phyloP scores from a whole-genome alignment of 352 stramenopile species.

The Globisporangium sylvaticum region DNA sequence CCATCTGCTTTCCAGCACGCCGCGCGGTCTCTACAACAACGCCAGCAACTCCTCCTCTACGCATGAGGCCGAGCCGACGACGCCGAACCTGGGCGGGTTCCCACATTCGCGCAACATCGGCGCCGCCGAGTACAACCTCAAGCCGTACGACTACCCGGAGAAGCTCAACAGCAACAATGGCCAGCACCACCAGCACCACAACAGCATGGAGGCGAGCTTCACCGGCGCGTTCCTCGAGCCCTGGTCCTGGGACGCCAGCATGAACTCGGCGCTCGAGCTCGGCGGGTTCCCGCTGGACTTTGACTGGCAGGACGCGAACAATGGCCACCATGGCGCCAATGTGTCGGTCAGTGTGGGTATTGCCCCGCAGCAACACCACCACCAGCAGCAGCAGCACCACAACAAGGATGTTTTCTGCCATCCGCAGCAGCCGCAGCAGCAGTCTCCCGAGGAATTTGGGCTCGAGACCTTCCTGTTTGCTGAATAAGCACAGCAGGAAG shows the following conservation, averaged over 20 bases:
- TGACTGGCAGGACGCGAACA: slow-evolving; percentile 39
- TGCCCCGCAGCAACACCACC: not conserved
- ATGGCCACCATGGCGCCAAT: slow-evolving; percentile 7
- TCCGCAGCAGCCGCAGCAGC: slow-evolving; percentile 28
- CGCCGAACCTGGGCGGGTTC: slow-evolving; percentile 26
- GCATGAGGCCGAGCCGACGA: slow-evolving; percentile 15
- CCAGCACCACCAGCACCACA: slow-evolving; percentile 13
- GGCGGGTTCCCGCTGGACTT: slow-evolving; percentile 42
- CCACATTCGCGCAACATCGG: slow-evolving; percentile 19
- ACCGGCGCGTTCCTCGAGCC: slow-evolving; percentile 55
- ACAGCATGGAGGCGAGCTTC: slow-evolving; percentile 28
- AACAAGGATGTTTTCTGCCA: slow-evolving; percentile 31
- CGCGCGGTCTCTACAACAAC: slow-evolving; percentile 12
- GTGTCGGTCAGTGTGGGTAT: slow-evolving; percentile 20
- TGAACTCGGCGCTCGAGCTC: slow-evolving; percentile 41
- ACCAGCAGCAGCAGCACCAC: slow-evolving; percentile 25
- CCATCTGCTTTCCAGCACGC: slow-evolving; percentile 32
- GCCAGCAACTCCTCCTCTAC: not conserved
- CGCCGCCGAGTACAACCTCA: slow-evolving; percentile 18
- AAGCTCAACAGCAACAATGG: not conserved
- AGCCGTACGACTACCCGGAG: slow-evolving; percentile 32
- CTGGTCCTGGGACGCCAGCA: slow-evolving; percentile 58
- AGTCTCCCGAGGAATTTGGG: slow-evolving; percentile 56
- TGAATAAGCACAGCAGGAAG: slow-evolving; percentile 35
- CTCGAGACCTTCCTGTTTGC: slow-evolving; percentile 67